Conservation (phyloP, 2,329 filamentous ascomycete species). For the Dothiorella sarmentorum region DNA sequence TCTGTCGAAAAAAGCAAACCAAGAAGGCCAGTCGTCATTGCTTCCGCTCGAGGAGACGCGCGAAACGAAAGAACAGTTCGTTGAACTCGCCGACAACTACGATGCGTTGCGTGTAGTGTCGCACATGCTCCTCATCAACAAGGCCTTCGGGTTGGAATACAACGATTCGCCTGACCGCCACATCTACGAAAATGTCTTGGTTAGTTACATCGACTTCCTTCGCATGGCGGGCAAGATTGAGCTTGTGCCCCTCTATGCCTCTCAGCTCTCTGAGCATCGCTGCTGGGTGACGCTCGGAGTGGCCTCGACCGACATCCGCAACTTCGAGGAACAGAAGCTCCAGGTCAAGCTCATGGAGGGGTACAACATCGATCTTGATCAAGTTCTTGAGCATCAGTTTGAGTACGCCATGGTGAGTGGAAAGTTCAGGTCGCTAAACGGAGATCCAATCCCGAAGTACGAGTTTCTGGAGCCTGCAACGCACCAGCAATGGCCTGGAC, state of each 20-base stretch:
- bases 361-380: constrained; percentile 68
- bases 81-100: constrained; percentile 38
- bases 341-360: constrained; percentile 73
- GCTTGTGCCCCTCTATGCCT: constrained; percentile 83
- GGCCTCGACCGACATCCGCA: constrained; percentile 70
- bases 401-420: constrained; percentile 19
- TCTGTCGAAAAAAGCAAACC: constrained; percentile 38
- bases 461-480: constrained; percentile 51
- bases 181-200: constrained; percentile 70
- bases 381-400: constrained; percentile 57
- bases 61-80: constrained; percentile 27
- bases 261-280: constrained; percentile 64
- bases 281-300: constrained; percentile 69
- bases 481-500: constrained; percentile 50
- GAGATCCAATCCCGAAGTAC: constrained; percentile 32
- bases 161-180: constrained; percentile 35
- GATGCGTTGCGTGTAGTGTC: constrained; percentile 45
- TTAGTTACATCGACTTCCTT: constrained; percentile 77
- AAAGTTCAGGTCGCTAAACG: constrained; percentile 18
- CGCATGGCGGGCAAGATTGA: constrained; percentile 69
- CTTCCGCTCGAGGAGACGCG: constrained; percentile 15
- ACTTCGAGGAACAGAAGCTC: constrained; percentile 60
- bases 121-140: constrained; percentile 63
- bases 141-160: constrained; percentile 53
- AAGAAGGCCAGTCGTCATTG: constrained; percentile 20